Evolutionary conservation across 306 rosid species (phyloP), one percentile per base, ranked within the genome.

Genomic region (Delonix regia): DNA sequence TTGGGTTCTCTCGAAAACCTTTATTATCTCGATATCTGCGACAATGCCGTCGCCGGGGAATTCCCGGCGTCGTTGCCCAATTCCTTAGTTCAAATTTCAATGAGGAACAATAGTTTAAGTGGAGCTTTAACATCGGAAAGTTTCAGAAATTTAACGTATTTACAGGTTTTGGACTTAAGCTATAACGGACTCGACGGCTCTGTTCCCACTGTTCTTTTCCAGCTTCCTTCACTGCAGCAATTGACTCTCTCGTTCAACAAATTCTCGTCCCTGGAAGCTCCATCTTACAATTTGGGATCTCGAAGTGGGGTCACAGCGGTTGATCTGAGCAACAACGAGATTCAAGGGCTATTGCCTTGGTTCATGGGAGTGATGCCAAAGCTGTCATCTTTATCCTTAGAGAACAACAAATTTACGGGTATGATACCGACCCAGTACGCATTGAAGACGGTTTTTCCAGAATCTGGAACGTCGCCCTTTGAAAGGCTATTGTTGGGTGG

Each of bases 341-440:
- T 95, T 10, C 45, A 67, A 4, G 98, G 98, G 19, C 7, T 81
- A 41, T 27, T 92, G 45, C 99, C 97, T 2, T 45, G 79, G 22
- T 95, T 91, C 73, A 19, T 92, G 77, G 88, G 87, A 6, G 0
- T 71, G 14, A 84, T 92, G 94, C 97, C 96, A 3, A 88, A 65
- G 89, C 89, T 95, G 21, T 87, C 98, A 1, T 91, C 99, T 39
- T 39, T 92, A 36, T 88, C 99, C 0, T 48, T 89, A 28, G 97
- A 90, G 85, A 89, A 92, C 79, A 94, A 94, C 75, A 65, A 45
- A 82, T 81, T 92, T 42, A 87, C 77, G 0, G 99, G 97, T 7
- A 73, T 88, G 87, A 87, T 95, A 34, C 99, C 99, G 45, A 78
- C 61, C n/a, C 87, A 77, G 76, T 92, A 89, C 61, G 99, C 98